Evolutionary conservation across 2,329 filamentous ascomycete species (phyloP).

Genomic region (Hypoxylon sp.): DNA sequence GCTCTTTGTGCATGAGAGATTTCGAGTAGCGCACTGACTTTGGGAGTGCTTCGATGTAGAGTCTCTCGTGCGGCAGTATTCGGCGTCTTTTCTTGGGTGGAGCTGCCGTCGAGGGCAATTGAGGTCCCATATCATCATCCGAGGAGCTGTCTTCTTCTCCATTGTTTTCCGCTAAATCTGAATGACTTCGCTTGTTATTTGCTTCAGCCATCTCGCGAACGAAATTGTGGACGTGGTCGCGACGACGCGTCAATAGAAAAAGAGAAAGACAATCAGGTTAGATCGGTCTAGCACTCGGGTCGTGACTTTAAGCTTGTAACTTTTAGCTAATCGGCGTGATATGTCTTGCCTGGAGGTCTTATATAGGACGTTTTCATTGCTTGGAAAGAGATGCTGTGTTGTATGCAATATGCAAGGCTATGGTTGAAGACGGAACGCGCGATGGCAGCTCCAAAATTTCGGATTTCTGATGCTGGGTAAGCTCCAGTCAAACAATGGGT

Average conservation of each 20-base stretch:
- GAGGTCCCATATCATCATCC: conserved; percentile 88
- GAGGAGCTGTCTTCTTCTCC: conserved; percentile 76
- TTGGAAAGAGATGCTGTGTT: neutral
- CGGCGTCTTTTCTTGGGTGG: conserved; percentile 91
- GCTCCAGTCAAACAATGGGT: conserved; percentile 17
- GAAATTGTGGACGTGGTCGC: neutral
- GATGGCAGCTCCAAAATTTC: conserved; percentile 12
- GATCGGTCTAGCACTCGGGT: neutral
- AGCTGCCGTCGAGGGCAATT: conserved; percentile 78
- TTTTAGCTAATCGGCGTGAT: neutral
- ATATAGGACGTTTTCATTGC: neutral
- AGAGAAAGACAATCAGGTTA: neutral
- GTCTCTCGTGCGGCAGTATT: conserved; percentile 92
- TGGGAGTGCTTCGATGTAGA: conserved; percentile 92
- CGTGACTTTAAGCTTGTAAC: neutral
- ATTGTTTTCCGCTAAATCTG: conserved; percentile 48
- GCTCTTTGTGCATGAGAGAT: conserved; percentile 98
- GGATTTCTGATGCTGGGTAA: neutral
- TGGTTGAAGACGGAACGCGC: neutral
- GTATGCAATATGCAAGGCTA: neutral
- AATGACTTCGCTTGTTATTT: conserved; percentile 51
- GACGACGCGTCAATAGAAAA: neutral
- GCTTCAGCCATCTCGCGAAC: conserved; percentile 44
- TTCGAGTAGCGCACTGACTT: conserved; percentile 87
- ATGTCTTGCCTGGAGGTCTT: neutral